Evolutionary conservation across 306 rosid species (phyloP).

Genomic region (Rosa rugosa): DNA sequence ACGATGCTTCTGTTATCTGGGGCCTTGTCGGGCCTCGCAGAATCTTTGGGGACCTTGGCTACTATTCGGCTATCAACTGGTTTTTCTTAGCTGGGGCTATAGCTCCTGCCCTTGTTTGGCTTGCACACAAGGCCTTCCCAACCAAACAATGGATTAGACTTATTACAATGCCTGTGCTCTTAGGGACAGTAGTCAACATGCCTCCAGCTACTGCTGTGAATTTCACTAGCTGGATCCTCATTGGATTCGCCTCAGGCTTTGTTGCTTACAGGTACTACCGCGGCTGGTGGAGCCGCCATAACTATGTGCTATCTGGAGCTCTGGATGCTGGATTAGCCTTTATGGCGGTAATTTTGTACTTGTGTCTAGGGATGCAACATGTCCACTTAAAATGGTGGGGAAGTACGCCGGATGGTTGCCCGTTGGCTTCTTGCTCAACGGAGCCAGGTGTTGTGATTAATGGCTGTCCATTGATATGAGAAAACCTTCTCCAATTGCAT

Average conservation of each 20-base stretch:
- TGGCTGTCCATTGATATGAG: slow-evolving; percentile 51
- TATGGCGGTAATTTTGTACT: slow-evolving; percentile 72
- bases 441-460: slow-evolving; percentile 38
- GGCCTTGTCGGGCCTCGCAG: slow-evolving; percentile 73
- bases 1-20: slow-evolving; percentile 84
- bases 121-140: slow-evolving; percentile 74
- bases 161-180: slow-evolving; percentile 64
- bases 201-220: slow-evolving; percentile 86
- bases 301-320: slow-evolving; percentile 73
- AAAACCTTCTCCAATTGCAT: not conserved
- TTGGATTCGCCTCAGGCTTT: slow-evolving; percentile 71
- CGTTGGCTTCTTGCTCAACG: slow-evolving; percentile 78
- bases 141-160: slow-evolving; percentile 63
- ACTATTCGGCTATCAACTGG: slow-evolving; percentile 72
- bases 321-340: slow-evolving; percentile 89
- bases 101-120: slow-evolving; percentile 72
- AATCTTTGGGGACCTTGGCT: slow-evolving; percentile 78
- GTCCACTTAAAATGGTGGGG: slow-evolving; percentile 78
- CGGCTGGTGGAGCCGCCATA: slow-evolving; percentile 77
- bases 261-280: slow-evolving; percentile 64
- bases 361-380: slow-evolving; percentile 60
- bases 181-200: slow-evolving; percentile 53
- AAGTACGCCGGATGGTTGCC: slow-evolving; percentile 61
- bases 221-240: slow-evolving; percentile 67
- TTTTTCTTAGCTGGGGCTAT: slow-evolving; percentile 73